Base-by-base conservation (phyloP, 805 yeast species). In the Cyberlindnera galapagoensis region DNA sequence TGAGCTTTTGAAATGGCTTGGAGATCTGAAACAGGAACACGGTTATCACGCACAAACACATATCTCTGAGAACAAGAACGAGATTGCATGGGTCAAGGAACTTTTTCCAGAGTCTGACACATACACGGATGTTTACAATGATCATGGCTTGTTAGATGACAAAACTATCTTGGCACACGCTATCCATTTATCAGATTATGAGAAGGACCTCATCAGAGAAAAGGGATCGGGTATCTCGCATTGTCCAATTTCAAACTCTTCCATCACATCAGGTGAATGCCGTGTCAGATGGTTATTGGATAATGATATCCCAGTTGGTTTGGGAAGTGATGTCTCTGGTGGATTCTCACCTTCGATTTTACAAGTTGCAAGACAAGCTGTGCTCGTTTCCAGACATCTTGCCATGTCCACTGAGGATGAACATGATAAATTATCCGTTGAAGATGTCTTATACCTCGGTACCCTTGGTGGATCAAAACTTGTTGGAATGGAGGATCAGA, bases 401-500 rank as follows among this genome's bases (percentile, higher is more conserved):
- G 73, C 82, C 3, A 75, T 79, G 78, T 67, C 67, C 34, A 53
- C 69, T 7, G 58, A 59, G 8, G 58, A 65, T 19, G 68, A 64
- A 8, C 48, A 43, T 28, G 67, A 62, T 35, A 77, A 76, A 47
- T 58, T 88, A 24, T 59, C 78, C 3, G 70, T 82, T 0, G 65
- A 66, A 9, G 95, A 92, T 36, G 90, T 78, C 2, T 57, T 90
- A 12, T 85, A 70, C 52, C 64, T 90, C 56, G 90, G 88, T 1
- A 90, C 98, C 2, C 59, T 74, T 40, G 97, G 97, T 19, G 97
- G 97, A 18, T 96, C 98, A 2, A 60, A 65, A 27, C 84, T 85
- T 6, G 68, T 83, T 23, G 73, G 74, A 7, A 51, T 86, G 51
- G 71, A 62, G 1, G 52, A 67, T 21, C 51, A 54, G 25, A 51